These are phyloP conservation scores for Solanum lycopersicoides DNA, from an alignment of 257 asterid species.

Conservation along the genomic window DNA sequence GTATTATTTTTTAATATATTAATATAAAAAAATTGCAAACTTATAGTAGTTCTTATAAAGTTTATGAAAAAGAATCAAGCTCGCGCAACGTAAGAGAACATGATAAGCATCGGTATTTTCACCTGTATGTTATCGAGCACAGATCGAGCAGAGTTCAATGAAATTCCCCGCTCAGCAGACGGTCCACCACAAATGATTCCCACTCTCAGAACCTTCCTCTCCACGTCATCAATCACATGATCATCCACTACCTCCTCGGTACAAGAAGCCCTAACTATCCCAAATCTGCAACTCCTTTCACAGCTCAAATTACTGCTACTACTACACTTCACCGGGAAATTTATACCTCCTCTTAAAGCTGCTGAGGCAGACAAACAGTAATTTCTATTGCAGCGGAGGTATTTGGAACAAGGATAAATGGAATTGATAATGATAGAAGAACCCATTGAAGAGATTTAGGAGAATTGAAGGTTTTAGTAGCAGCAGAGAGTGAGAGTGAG, in stretches of 20 bases:
- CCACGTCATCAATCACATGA: background rate
- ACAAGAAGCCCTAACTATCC: slow-evolving; percentile 22
- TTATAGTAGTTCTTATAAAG: background rate
- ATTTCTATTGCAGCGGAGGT: background rate
- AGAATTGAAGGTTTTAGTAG: background rate
- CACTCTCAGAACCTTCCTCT: slow-evolving; percentile 36
- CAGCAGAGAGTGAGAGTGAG: too few species aligned
- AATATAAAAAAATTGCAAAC: background rate
- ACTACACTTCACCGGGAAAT: slow-evolving; percentile 1
- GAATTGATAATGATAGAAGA: slow-evolving; percentile 14
- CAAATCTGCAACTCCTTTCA: slow-evolving; percentile 9
- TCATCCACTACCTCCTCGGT: slow-evolving; percentile 17
- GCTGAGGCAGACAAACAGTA: background rate
- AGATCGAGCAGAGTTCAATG: slow-evolving; percentile 81
- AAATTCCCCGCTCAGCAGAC: slow-evolving; percentile 84
- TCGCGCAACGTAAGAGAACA: background rate
- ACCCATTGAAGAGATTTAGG: slow-evolving; percentile 12
- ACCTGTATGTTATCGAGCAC: slow-evolving; percentile 89
- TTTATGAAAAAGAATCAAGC: background rate
- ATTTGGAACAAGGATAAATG: background rate
- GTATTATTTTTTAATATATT: background rate
- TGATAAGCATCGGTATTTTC: background rate
- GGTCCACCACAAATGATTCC: slow-evolving; percentile 87
- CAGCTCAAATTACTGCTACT: slow-evolving; percentile 4
- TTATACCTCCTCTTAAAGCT: background rate